phyloP scores from a whole-genome alignment of 2,329 filamentous ascomycete species.

The Hypoxylon sp. region DNA sequence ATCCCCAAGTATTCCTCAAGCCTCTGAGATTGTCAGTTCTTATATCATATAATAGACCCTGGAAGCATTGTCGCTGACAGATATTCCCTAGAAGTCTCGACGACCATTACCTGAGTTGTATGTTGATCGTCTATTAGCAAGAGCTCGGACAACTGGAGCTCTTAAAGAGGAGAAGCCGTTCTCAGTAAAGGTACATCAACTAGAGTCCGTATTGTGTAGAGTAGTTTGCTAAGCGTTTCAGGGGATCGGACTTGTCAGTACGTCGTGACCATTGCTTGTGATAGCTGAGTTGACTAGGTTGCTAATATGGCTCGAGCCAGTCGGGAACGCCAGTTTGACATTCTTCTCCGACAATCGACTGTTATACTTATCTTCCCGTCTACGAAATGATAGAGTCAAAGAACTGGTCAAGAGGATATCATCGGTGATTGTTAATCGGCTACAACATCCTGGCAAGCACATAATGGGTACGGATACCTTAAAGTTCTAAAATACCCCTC shows the following conservation, averaged over 20 bases:
- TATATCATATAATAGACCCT: background rate
- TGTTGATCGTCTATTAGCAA: constrained; percentile 50
- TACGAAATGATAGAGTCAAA: constrained; percentile 53
- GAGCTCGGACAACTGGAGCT: constrained; percentile 31
- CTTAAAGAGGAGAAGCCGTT: constrained; percentile 38
- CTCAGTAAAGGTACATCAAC: constrained; percentile 47
- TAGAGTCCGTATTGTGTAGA: background rate
- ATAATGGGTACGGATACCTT: background rate
- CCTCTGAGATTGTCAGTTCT: constrained; percentile 8
- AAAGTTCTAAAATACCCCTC: background rate
- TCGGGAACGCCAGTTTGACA: constrained; percentile 50
- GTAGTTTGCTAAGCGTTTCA: constrained; percentile 32
- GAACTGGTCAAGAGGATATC: constrained; percentile 52
- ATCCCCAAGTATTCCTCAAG: constrained; percentile 7
- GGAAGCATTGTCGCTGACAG: background rate
- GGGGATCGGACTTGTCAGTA: constrained; percentile 53
- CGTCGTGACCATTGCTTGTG: constrained; percentile 5
- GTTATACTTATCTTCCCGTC: constrained; percentile 49
- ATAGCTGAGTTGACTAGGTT: constrained; percentile 5
- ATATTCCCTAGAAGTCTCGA: constrained; percentile 26
- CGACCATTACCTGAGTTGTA: constrained; percentile 48
- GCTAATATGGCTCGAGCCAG: constrained; percentile 36
- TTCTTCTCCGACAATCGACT: constrained; percentile 55
- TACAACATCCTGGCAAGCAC: constrained; percentile 20
- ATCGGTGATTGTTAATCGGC: constrained; percentile 41